Base-by-base conservation (phyloP, 2,329 filamentous ascomycete genomes). In the Diaporthe caulivora region DNA sequence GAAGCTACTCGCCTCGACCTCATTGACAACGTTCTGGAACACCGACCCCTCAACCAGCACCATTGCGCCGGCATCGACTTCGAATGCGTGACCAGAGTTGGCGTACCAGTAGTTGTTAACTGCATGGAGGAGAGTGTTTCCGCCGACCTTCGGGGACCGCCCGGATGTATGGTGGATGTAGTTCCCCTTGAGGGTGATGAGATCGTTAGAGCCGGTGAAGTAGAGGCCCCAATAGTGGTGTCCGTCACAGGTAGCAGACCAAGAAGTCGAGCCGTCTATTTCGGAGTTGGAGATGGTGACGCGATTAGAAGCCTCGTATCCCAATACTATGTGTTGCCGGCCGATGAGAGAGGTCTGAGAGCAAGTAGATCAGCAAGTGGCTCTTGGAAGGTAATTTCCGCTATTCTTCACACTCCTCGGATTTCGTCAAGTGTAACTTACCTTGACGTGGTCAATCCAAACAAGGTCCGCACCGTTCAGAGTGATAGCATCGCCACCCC, bases 21-120 rank as follows among this genome's bases (percentile, higher is more conserved):
- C 62, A 26, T 82, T 81, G 18, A 80, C 79, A 70, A 91, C 85
- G 77, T 89, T 87, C 80, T 89, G 85, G 84, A 90, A 91, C 62
- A 88, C 81, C 77, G 89, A 90, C 49, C 89, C 89, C 81, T 91
- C 89, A 2, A 86, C 86, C 29, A 91, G 82, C 55, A 89, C 84
- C 76, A 82, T 83, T 67, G 77, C 82, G 54, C 84, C 85, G 8
- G 79, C 62, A 69, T 83, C 83, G 62, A 86, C 80, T 80, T 90
- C 90, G 79, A 91, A 91, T n/a, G 88, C 87, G 81, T 91, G 90
- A 64, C 87, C 87, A 26, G 81, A 79, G 80, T 86, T 87, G 77
- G 86, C 83, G 78, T 88, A 84, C 83, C 85, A 91, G 86, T 88
- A 90, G 85, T 91, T 91, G 87, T 91, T 91, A 79, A 90, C 87